phyloP scores from a whole-genome alignment of 2,329 filamentous ascomycete species.

The Colletotrichum liaoningense region DNA sequence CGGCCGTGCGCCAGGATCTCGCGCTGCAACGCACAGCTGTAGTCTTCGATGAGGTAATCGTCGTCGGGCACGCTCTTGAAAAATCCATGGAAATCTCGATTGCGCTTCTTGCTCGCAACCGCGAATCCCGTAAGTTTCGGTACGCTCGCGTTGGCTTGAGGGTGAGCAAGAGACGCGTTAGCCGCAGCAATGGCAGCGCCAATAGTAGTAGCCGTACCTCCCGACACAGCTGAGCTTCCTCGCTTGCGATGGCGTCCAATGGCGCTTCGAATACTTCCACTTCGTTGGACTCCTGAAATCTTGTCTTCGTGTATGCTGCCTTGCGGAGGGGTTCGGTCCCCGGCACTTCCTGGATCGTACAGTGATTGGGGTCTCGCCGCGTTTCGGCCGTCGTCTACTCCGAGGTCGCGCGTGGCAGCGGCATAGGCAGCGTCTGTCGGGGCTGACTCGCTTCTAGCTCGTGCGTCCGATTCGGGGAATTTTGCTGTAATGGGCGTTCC shows the following conservation, averaged over 20 bases:
- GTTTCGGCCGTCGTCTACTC: slow-evolving; percentile 46
- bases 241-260: slow-evolving; percentile 75
- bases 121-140: slow-evolving; percentile 94
- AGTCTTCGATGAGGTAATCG: slow-evolving; percentile 98
- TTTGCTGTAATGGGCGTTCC: slow-evolving; percentile 68
- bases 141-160: slow-evolving; percentile 65
- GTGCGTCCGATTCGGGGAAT: slow-evolving; percentile 61
- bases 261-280: slow-evolving; percentile 75
- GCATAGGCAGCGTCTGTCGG: slow-evolving; percentile 56
- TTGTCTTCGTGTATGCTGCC: slow-evolving; percentile 75
- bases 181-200: slow-evolving; percentile 78
- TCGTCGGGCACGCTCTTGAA: slow-evolving; percentile 98
- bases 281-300: slow-evolving; percentile 65
- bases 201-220: slow-evolving; percentile 72
- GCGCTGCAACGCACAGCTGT: slow-evolving; percentile 94
- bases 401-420: slow-evolving; percentile 47
- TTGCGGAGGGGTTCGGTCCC: slow-evolving; percentile 74
- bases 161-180: slow-evolving; percentile 75
- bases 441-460: slow-evolving; percentile 69
- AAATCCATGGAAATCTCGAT: slow-evolving; percentile 91
- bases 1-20: slow-evolving; percentile 95
- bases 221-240: slow-evolving; percentile 81
- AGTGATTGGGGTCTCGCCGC: slow-evolving; percentile 59
- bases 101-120: slow-evolving; percentile 94
- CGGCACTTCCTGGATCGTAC: slow-evolving; percentile 60